These are phyloP conservation scores for Hippophae tibetana DNA, from an alignment of 306 rosid genomes.

Conservation along the genomic window DNA sequence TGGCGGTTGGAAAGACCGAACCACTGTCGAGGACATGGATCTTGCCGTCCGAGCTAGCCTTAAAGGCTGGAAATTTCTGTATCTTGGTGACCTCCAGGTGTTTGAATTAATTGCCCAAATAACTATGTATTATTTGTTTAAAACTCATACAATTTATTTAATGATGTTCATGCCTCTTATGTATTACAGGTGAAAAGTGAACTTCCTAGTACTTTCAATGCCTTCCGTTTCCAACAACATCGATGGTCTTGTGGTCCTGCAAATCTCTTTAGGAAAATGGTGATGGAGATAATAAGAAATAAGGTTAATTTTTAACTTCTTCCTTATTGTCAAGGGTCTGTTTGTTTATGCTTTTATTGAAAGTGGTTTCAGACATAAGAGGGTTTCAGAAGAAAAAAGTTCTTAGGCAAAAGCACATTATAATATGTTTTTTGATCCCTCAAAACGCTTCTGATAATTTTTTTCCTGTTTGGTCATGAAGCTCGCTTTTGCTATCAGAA, in stretches of 20 bases:
- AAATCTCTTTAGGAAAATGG: slow-evolving; percentile 63
- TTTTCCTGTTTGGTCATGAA: too few relatives aligned
- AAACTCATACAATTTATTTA: too few relatives aligned
- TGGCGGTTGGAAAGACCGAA: slow-evolving; percentile 72
- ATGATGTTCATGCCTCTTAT: neutral
- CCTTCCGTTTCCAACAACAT: slow-evolving; percentile 64
- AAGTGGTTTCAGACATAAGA: too few relatives aligned
- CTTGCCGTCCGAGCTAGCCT: slow-evolving; percentile 66
- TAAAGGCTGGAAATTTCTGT: slow-evolving; percentile 61
- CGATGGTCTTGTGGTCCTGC: slow-evolving; percentile 75
- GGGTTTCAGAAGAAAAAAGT: too few relatives aligned
- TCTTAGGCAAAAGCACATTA: too few relatives aligned
- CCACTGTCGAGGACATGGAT: slow-evolving; percentile 71
- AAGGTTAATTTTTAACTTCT: slow-evolving; percentile 24
- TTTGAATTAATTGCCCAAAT: too few relatives aligned
- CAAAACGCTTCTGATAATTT: too few relatives aligned
- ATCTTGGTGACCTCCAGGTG: slow-evolving; percentile 65
- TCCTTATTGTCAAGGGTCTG: too few relatives aligned
- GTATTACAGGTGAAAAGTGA: slow-evolving; percentile 48
- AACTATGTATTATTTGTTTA: too few relatives aligned
- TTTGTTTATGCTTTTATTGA: too few relatives aligned
- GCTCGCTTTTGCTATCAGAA: too few relatives aligned
- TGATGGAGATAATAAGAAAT: slow-evolving; percentile 52
- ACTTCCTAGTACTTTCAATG: slow-evolving; percentile 60
- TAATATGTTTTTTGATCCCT: too few relatives aligned